Percentiles rank a stretch among this genome's conserved stretches.
Conservation (phyloP, 441 rosid species). For the Mallotus repandus region DNA sequence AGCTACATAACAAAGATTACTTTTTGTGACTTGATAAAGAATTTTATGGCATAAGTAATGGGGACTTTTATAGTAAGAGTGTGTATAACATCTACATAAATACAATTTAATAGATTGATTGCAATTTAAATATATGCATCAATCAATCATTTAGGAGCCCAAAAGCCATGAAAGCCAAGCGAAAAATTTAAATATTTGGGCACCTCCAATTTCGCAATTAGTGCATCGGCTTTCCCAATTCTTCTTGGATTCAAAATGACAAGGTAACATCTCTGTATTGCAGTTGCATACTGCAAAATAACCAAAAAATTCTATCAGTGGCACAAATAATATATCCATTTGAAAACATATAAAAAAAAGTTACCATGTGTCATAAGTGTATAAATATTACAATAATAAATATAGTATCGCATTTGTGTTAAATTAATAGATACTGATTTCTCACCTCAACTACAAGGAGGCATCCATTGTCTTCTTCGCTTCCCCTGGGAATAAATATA, state of each 20-base stretch:
- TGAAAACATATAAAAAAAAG: no score
- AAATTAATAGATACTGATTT: neutral
- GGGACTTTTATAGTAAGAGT: no score
- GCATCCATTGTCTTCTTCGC: constrained; percentile 74
- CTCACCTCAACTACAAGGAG: constrained; percentile 77
- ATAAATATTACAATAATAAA: no score
- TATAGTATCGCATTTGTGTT: neutral
- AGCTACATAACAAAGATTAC: no score
- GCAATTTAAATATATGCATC: neutral
- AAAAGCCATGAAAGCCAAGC: constrained; percentile 87
- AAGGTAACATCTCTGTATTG: constrained; percentile 70
- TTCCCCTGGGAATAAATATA: constrained; percentile 52
- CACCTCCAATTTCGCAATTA: constrained; percentile 69
- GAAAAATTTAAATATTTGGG: constrained; percentile 76
- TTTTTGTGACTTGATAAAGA: no score
- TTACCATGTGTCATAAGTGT: no score
- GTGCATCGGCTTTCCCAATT: constrained; percentile 68
- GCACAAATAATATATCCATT: no score
- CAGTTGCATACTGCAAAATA: constrained; percentile 67
- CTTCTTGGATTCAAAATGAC: constrained; percentile 64
- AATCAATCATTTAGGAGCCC: constrained; percentile 36
- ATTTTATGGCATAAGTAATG: no score
- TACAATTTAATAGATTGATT: neutral
- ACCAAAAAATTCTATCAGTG: neutral
- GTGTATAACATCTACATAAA: no score